These are phyloP conservation scores for Neopestalotiopsis sp. DNA, from an alignment of 2,329 filamentous ascomycete species.

Conservation along the genomic window DNA sequence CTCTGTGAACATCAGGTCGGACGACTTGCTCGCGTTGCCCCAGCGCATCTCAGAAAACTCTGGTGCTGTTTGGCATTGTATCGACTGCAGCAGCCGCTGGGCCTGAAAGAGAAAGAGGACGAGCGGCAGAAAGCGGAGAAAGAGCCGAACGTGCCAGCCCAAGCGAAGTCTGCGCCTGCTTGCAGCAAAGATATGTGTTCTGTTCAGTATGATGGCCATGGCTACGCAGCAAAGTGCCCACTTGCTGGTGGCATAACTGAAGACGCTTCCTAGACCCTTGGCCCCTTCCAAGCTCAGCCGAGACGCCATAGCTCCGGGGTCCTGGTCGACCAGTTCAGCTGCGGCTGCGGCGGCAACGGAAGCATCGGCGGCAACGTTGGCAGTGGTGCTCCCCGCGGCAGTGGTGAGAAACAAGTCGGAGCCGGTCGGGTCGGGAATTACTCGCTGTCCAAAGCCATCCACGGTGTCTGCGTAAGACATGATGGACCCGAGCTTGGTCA, in stretches of 20 bases:
- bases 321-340: constrained; percentile 49
- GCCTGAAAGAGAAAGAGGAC: constrained; percentile 73
- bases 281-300: constrained; percentile 63
- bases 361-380: constrained; percentile 44
- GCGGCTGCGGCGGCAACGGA: constrained; percentile 42
- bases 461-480: constrained; percentile 64
- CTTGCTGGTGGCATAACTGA: constrained; percentile 88
- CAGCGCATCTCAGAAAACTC: constrained; percentile 74
- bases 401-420: constrained; percentile 51
- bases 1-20: constrained; percentile 73
- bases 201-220: constrained; percentile 86
- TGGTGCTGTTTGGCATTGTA: constrained; percentile 89
- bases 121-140: constrained; percentile 75
- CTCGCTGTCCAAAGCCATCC: constrained; percentile 63
- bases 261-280: constrained; percentile 81
- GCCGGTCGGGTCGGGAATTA: constrained; percentile 38
- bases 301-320: constrained; percentile 47
- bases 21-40: constrained; percentile 68
- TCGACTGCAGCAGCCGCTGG: constrained; percentile 75
- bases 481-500: constrained; percentile 67
- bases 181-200: constrained; percentile 92
- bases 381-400: constrained; percentile 47
- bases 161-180: constrained; percentile 81
- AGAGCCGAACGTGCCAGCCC: constrained; percentile 72
- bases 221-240: constrained; percentile 91